Evolutionary conservation across 129 eudicot genomes (phyloP), one percentile per base, ranked within the genome.

Genomic region (Pittosporum tobira): DNA sequence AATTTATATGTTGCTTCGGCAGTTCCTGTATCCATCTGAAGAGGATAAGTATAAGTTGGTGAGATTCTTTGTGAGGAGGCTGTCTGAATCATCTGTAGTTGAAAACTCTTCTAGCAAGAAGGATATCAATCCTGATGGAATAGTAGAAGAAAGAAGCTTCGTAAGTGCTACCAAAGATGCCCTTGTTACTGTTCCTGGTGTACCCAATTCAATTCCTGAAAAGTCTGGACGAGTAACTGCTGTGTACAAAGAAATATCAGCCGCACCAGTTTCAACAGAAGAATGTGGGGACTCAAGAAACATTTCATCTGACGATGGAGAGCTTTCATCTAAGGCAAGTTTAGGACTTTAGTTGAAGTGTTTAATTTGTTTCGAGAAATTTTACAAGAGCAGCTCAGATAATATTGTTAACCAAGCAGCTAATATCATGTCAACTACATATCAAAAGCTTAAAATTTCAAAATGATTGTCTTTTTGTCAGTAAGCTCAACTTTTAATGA

Each of bases 11-110:
- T 75, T 83, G 82, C 78, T 75, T 80, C 75, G 88, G 88, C 88
- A 83, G 94, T 87, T 87, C 74, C 79, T 87, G 63, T 83, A 82
- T 73, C 93, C 95, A 56, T 77, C 95, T 48, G 88, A 83, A 73
- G 95, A 87, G 66, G 88, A 87, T 75, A 61, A 71, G 79, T 80
- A 81, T 67, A 83, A 80, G 79, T 59, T 87, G 79, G 85, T 80
- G 42, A 73, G 94, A 47, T 83, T 82, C 68, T 70, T 87, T 75
- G 83, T 75, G 61, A 76, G 76, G 69, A 80, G 72, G 79, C 93
- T 87, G 28, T 80, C 94, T 57, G 82, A 77, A 50, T 64, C 78
- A 16, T 67, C 77, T 59, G 63, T 12, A 57, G 65, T 46, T 65
- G 74, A 48, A 27, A 57, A 60, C 48, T 38, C 67, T 42, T 22